Base-by-base conservation (phyloP, 352 stramenopile genomes). In the Phytophthora palmivora region DNA sequence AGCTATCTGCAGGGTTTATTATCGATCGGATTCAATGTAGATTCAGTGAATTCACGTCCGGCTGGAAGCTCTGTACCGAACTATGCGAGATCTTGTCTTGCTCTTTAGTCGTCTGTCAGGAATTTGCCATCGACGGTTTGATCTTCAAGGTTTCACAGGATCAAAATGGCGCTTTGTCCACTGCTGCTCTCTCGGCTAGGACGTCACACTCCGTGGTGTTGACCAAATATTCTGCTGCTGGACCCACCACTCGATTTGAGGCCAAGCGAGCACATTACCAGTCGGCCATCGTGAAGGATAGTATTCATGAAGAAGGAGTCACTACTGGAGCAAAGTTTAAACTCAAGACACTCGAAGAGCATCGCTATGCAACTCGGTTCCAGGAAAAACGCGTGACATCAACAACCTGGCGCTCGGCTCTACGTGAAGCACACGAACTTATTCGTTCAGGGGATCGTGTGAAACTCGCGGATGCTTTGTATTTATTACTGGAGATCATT, bases 271-370 rank as follows among this genome's bases (percentile, higher is more conserved):
- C 41, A 1, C 44, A 64, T 8, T 68, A 57, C 32, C 50, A 54
- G 36, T 47, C 63, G 3, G 32, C 57, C n/a, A 55, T 72, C 15
- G 33, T 50, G 4, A 65, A 50, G 22, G 39, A 65, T 39, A 18
- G 18, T 6, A 47, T 67, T 48, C 15, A 43, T 36, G 58, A 68
- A 46, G 26, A 59, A 28, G 24, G 24, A 6, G 24, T 28, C 12
- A 30, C 10, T 9, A 14, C 12, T 7, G 38, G 21, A 18, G 32
- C 34, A 15, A 55, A 59, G 9, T 70, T 86, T 21, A 65, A 51
- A 22, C 67, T 90, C 19, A 74, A 84, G 41, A 87, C 78, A 4
- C 52, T 88, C 4, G 78, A 82, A 37, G 81, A 90, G 26, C 74
- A 88, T 67, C 76, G 72, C 6, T 78, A 72, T 19, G 65, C 69